phyloP scores from a whole-genome alignment of 2,329 filamentous ascomycete genomes.

The Fusarium sp. region DNA sequence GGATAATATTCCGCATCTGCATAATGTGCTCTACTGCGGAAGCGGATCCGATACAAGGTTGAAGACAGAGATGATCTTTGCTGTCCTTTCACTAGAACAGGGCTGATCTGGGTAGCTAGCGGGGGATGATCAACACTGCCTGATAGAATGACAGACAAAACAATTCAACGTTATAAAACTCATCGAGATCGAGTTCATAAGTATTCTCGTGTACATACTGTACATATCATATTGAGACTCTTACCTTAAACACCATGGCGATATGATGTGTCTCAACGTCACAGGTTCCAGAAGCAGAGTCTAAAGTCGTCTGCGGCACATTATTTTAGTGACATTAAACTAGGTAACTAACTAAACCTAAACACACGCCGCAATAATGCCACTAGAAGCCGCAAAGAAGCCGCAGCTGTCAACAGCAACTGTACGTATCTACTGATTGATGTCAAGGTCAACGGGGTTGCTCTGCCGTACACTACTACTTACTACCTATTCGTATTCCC shows the following conservation, averaged over 20 bases:
- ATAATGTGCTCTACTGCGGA: not conserved
- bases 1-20: not conserved
- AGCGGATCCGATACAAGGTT: not conserved
- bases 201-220: not conserved
- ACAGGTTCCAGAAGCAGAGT: not conserved
- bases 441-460: constrained; percentile 8
- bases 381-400: constrained; percentile 7
- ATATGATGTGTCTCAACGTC: not conserved
- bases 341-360: not conserved
- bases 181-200: constrained; percentile 7
- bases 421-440: not conserved
- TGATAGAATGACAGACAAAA: not conserved
- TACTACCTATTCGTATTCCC: not conserved
- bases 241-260: not conserved
- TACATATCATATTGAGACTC: not conserved
- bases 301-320: not conserved
- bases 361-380: not conserved
- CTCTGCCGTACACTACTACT: constrained; percentile 1
- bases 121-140: not conserved
- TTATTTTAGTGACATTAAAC: not conserved
- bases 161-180: constrained; percentile 5
- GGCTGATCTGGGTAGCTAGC: constrained; percentile 13
- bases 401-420: constrained; percentile 10
- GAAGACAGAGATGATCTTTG: constrained; percentile 9
- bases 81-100: not conserved